These are phyloP conservation scores for Linnemannia elongata DNA, from an alignment of 192 early-diverging fungal species.

Conservation along the genomic window DNA sequence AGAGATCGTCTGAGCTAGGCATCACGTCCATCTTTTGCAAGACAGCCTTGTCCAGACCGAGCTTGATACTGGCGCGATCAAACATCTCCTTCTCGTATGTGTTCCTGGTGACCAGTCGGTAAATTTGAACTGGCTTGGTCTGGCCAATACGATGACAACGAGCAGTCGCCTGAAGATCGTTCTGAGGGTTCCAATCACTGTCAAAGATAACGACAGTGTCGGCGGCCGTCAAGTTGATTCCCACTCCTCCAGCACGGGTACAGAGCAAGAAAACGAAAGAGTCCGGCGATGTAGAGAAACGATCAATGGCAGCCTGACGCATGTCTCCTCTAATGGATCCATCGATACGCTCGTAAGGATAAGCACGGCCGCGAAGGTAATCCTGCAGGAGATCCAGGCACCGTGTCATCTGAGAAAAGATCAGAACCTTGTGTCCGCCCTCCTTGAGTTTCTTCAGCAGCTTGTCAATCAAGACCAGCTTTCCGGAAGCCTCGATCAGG, in stretches of 20 bases:
- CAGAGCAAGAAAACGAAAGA: conserved; percentile 91
- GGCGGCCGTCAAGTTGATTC: conserved; percentile 90
- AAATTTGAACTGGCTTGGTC: conserved; percentile 85
- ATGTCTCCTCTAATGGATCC: conserved; percentile 83
- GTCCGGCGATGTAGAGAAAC: conserved; percentile 83
- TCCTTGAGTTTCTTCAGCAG: conserved; percentile 79
- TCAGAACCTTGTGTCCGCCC: conserved; percentile 88
- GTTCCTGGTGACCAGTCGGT: conserved; percentile 83
- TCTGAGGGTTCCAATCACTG: conserved; percentile 92
- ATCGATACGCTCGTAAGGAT: conserved; percentile 87
- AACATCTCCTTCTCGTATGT: conserved; percentile 95
- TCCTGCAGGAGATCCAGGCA: conserved; percentile 89
- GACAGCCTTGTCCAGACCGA: conserved; percentile 88
- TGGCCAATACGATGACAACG: conserved; percentile 93
- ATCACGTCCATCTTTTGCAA: conserved; percentile 83
- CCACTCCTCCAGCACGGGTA: conserved; percentile 89
- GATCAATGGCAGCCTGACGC: conserved; percentile 89
- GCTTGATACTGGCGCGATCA: conserved; percentile 90
- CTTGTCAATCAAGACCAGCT: conserved; percentile 89
- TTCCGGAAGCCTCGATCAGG: conserved; percentile 85
- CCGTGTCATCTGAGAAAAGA: conserved; percentile 90
- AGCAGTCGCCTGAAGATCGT: conserved; percentile 89
- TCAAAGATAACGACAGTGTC: conserved; percentile 93
- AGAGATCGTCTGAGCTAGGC: conserved; percentile 60
- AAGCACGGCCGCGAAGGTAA: conserved; percentile 81